phyloP scores from a whole-genome alignment of 495 filamentous ascomycete species.

The Penicillium canescens region DNA sequence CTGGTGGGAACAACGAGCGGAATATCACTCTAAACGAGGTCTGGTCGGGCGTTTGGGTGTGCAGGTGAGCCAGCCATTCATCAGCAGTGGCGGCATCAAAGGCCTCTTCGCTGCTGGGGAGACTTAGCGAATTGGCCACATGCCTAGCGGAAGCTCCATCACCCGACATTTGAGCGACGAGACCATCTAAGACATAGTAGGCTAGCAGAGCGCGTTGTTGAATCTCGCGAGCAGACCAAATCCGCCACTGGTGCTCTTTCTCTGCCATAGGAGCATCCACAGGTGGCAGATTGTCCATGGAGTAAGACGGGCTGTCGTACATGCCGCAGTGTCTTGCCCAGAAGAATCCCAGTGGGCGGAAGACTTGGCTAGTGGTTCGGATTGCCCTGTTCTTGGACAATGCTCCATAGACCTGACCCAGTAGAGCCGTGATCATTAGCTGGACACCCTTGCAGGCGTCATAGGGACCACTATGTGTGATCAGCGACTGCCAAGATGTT shows the following conservation, averaged over 20 bases:
- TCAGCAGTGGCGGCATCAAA: slow-evolving; percentile 45
- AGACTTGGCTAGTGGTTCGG: slow-evolving; percentile 48
- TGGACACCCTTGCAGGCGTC: slow-evolving; percentile 49
- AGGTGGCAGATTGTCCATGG: slow-evolving; percentile 37
- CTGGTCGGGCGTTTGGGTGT: slow-evolving; percentile 29
- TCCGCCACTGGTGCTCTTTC: slow-evolving; percentile 44
- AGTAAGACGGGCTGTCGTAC: slow-evolving; percentile 39
- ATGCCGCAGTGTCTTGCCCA: slow-evolving; percentile 52
- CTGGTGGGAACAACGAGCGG: slow-evolving; percentile 40
- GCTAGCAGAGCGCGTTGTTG: slow-evolving; percentile 49
- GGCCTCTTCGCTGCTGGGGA: slow-evolving; percentile 43
- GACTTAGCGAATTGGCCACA: slow-evolving; percentile 40
- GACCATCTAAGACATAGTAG: slow-evolving; percentile 49
- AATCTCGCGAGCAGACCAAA: slow-evolving; percentile 47
- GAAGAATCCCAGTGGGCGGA: slow-evolving; percentile 49
- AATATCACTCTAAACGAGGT: slow-evolving; percentile 44
- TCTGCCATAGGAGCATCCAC: slow-evolving; percentile 30
- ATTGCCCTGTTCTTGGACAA: slow-evolving; percentile 47
- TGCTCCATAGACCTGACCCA: slow-evolving; percentile 49
- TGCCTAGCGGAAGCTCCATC: slow-evolving; percentile 44
- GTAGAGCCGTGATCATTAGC: slow-evolving; percentile 45
- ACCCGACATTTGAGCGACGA: slow-evolving; percentile 49
- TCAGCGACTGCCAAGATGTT: slow-evolving; percentile 52
- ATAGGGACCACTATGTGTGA: slow-evolving; percentile 47
- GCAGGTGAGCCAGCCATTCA: slow-evolving; percentile 44